A percentile compares a stretch with the other conserved stretches of the same genome.
These are phyloP conservation scores for Cutaneotrichosporon sp. DNA, from an alignment of 1,284 basidiomycete species.

Conservation along the genomic window DNA sequence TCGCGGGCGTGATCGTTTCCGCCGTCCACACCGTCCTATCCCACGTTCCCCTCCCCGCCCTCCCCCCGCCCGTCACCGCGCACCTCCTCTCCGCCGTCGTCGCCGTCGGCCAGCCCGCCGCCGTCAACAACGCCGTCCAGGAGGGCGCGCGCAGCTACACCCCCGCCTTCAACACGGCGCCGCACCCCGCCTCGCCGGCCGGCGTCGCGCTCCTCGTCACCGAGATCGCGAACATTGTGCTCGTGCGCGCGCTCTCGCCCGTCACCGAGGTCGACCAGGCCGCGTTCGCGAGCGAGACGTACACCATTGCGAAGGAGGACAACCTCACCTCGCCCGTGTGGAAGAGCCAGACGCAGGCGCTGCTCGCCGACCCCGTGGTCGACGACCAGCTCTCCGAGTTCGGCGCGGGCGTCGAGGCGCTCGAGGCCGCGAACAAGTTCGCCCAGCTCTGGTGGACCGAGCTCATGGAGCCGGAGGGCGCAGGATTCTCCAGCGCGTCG, in stretches of 20 bases:
- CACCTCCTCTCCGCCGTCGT: constrained; percentile 27
- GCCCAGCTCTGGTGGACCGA: constrained; percentile 47
- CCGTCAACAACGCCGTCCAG: constrained; percentile 41
- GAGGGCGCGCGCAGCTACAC: constrained; percentile 13
- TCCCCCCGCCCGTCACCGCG: constrained; percentile 24
- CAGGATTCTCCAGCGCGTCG: constrained; percentile 9
- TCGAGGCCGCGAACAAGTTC: constrained; percentile 28
- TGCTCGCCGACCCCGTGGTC: constrained; percentile 27
- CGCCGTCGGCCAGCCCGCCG: constrained; percentile 30
- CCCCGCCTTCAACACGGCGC: constrained; percentile 31
- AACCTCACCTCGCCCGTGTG: constrained; percentile 22
- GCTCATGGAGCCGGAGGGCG: constrained; percentile 23
- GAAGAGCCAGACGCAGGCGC: constrained; percentile 29
- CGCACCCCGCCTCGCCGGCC: constrained; percentile 37
- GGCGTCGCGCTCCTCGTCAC: constrained; percentile 39
- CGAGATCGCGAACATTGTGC: constrained; percentile 43
- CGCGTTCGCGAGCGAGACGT: constrained; percentile 27
- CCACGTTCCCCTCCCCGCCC: constrained; percentile 32
- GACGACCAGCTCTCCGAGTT: constrained; percentile 14
- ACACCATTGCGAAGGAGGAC: constrained; percentile 2
- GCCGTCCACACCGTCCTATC: constrained; percentile 33
- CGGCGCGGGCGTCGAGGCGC: constrained; percentile 21
- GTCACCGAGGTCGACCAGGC: constrained; percentile 20
- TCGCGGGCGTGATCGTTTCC: constrained; percentile 39
- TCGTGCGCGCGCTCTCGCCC: constrained; percentile 37